Percentiles rank a stretch among this genome's conserved stretches.
phyloP scores from a whole-genome alignment of 225 moss, liverwort and hornwort species.

The Physcomitrium patens region DNA sequence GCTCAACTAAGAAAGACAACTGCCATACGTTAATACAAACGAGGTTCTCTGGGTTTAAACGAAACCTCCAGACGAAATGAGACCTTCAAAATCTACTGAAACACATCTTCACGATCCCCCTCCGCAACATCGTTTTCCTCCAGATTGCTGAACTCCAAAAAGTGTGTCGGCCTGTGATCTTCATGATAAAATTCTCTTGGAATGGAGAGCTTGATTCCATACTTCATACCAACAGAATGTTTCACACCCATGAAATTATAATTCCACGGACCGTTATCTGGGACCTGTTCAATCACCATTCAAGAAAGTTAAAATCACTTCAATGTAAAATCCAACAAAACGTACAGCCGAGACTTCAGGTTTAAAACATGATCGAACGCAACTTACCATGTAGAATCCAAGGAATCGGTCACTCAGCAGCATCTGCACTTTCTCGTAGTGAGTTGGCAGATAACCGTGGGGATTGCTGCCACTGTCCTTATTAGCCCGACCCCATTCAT shows the following conservation, averaged over 20 bases:
- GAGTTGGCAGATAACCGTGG: conserved; percentile 96
- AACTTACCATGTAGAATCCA: conserved; percentile 95
- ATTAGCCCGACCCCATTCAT: conserved; percentile 98
- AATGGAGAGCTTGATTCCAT: conserved; percentile 90
- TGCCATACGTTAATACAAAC: too few relatives aligned
- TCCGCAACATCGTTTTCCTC: conserved; percentile 95
- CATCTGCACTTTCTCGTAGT: conserved; percentile 99
- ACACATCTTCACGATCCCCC: conserved; percentile 96
- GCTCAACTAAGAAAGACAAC: too few relatives aligned
- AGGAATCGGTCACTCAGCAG: conserved; percentile 98
- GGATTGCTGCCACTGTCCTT: conserved; percentile 99
- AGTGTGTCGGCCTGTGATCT: conserved; percentile 98
- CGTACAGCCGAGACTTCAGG: neutral
- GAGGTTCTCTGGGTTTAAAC: too few relatives aligned
- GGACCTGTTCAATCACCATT: conserved; percentile 58
- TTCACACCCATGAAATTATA: conserved; percentile 99
- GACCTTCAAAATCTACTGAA: conserved; percentile 37
- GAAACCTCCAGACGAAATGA: too few relatives aligned
- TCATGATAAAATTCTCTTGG: conserved; percentile 97
- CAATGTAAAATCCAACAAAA: conserved; percentile 2
- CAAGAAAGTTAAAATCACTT: conserved; percentile 25
- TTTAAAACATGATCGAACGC: too few relatives aligned
- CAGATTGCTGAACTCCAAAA: conserved; percentile 96
- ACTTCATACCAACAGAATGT: conserved; percentile 98
- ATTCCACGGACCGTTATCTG: conserved; percentile 98